Evolutionary conservation across 495 filamentous ascomycete genomes (phyloP).

Genomic region (Staphylotrichum longicolle): DNA sequence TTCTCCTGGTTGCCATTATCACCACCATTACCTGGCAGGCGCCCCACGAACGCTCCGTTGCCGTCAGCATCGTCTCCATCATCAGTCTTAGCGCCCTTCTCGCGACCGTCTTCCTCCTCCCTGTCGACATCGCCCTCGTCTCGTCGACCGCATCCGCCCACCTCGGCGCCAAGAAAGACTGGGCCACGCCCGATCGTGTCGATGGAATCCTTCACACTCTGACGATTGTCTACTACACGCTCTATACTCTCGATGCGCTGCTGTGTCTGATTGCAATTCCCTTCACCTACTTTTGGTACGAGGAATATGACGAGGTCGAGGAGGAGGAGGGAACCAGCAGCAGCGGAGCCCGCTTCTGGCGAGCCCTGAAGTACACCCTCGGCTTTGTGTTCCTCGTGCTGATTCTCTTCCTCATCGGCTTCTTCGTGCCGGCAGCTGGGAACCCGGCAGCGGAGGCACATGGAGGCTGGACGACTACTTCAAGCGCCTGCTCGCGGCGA

Average conservation of each 20-base stretch:
- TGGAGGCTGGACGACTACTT: conserved; percentile 93
- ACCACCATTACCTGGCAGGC: conserved; percentile 87
- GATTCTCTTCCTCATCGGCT: conserved; percentile 85
- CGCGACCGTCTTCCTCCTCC: conserved; percentile 86
- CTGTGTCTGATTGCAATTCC: conserved; percentile 89
- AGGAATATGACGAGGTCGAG: conserved; percentile 90
- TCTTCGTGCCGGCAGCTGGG: conserved; percentile 80
- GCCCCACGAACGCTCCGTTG: conserved; percentile 75
- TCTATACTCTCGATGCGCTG: conserved; percentile 88
- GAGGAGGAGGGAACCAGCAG: conserved; percentile 73
- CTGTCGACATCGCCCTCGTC: conserved; percentile 92
- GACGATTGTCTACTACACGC: conserved; percentile 84
- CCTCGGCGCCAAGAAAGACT: conserved; percentile 84
- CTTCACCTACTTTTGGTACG: conserved; percentile 97
- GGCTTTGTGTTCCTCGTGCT: conserved; percentile 76
- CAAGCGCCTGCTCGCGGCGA: conserved; percentile 76
- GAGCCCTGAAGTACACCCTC: conserved; percentile 85
- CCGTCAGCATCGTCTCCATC: conserved; percentile 79
- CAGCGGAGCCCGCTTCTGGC: conserved; percentile 65
- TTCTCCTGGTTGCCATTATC: conserved; percentile 68
- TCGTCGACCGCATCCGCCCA: conserved; percentile 78
- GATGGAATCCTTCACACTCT: conserved; percentile 73
- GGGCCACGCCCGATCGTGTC: conserved; percentile 79
- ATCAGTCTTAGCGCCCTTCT: conserved; percentile 81
- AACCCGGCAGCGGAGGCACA: conserved; percentile 54